Base-by-base conservation (phyloP, 1,284 basidiomycete species). In the Bjerkandera adusta region DNA sequence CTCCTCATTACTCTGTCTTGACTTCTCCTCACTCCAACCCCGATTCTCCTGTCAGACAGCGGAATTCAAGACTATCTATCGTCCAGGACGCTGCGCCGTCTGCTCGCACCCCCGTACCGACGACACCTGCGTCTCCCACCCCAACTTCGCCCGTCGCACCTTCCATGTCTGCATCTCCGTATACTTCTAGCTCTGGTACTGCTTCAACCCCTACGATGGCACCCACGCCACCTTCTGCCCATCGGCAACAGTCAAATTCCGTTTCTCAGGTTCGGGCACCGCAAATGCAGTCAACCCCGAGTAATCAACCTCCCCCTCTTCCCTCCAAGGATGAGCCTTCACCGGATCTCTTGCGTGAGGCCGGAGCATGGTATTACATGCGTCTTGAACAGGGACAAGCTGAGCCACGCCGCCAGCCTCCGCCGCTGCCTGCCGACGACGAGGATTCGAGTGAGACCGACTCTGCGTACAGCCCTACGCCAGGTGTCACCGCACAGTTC, bases 361-460 rank as follows among this genome's bases (percentile, higher is more conserved):
- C 76, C 22, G 79, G 76, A 34, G 83, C 83, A 7, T 60, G 87
- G 42, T 85, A 77, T 63, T 84, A 81, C 57, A 82, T 88, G 79
- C 78, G 82, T 51, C 62, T 75, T 38, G 72, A 76, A 18, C 64
- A 68, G 44, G 65, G 66, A 2, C 51, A 49, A 34, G 36, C 30
- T 22, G 46, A 54, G n/a, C 35, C 44, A 45, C 59, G 50, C 52
- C 55, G 49, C 10, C 55, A 49, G 18, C 56, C 38, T 30, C 51
- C 51, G 2, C 57, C 56, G 12, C 58, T 57, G 7, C 47, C 55
- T 20, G 57, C 63, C 5, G 61, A 62, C 15, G 61, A 61, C 13
- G 57, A 61, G 8, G 48, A 55, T 16, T 56, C 60, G 6, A 53
- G 56, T 1, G 59, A 59, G 13, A 57, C 57, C 5, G 57, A 55